A percentile compares a stretch with the other conserved stretches of the same genome.
These are phyloP conservation scores for Ceriops zippeliana DNA, from an alignment of 345 rosid genomes.

Conservation along the genomic window DNA sequence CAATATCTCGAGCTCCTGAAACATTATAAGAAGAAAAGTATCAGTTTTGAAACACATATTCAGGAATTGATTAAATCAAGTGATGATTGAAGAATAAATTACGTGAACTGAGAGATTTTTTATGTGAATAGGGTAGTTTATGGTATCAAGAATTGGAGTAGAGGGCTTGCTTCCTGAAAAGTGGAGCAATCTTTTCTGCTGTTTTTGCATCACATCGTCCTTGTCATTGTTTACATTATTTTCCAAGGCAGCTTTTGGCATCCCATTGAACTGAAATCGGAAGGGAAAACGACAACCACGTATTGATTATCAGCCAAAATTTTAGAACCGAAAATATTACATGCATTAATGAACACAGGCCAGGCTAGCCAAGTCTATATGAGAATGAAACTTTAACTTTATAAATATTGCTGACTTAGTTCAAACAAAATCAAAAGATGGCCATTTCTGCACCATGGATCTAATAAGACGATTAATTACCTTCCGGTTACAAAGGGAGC, in stretches of 20 bases:
- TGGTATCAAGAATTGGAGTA: conserved; percentile 41
- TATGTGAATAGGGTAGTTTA: conserved; percentile 38
- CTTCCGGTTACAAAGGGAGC: neutral
- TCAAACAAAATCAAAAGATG: too few relatives aligned
- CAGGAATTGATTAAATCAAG: too few relatives aligned
- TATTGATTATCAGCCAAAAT: too few relatives aligned
- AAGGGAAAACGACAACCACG: neutral
- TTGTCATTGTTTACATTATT: conserved; percentile 8
- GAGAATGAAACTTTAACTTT: too few relatives aligned
- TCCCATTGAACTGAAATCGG: conserved; percentile 1
- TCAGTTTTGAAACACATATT: neutral
- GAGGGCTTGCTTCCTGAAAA: conserved; percentile 35
- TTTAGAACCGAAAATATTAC: too few relatives aligned
- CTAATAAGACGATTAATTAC: neutral
- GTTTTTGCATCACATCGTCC: neutral
- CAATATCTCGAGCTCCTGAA: conserved; percentile 39
- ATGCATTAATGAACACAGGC: too few relatives aligned
- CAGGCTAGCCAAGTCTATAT: too few relatives aligned
- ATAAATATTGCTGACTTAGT: too few relatives aligned
- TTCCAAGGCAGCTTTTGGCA: conserved; percentile 13
- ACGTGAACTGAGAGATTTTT: conserved; percentile 42
- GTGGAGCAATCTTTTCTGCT: conserved; percentile 17
- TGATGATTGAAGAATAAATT: neutral
- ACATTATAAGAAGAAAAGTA: neutral
- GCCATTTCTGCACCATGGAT: too few relatives aligned